Percentiles rank a stretch among this genome's conserved stretches.
phyloP scores from a whole-genome alignment of 2,329 filamentous ascomycete species.

The Botrytis paeoniae region DNA sequence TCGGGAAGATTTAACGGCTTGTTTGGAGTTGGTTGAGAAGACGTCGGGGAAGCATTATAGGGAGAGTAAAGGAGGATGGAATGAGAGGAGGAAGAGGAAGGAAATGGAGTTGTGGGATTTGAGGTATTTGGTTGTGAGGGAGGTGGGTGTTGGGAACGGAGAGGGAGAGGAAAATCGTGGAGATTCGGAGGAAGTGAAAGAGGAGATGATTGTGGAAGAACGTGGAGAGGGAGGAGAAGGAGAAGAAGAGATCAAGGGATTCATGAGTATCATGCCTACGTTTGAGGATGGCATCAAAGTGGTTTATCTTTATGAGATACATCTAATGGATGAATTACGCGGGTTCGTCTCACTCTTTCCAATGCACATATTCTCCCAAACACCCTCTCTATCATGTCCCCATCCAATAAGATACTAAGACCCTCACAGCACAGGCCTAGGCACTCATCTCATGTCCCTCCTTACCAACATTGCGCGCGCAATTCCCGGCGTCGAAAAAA shows the following conservation, averaged over 20 bases:
- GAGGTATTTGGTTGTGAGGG: constrained; percentile 63
- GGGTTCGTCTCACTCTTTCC: constrained; percentile 43
- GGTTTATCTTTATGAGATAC: constrained; percentile 77
- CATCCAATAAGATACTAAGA: neutral
- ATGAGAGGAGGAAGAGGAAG: constrained; percentile 53
- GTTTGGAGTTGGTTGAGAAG: constrained; percentile 55
- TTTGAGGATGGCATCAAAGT: constrained; percentile 64
- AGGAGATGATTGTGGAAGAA: neutral
- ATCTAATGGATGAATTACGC: constrained; percentile 56
- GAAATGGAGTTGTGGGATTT: constrained; percentile 69
- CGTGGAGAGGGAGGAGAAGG: constrained; percentile 9
- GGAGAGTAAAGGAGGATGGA: constrained; percentile 61
- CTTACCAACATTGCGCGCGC: constrained; percentile 52
- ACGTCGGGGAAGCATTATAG: constrained; percentile 66
- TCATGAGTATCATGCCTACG: constrained; percentile 70
- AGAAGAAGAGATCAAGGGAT: constrained; percentile 45
- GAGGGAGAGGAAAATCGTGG: neutral
- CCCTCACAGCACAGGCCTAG: constrained; percentile 57
- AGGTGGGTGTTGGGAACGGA: constrained; percentile 40
- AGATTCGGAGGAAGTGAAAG: neutral
- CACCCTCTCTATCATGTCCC: neutral
- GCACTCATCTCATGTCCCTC: constrained; percentile 55
- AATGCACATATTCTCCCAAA: neutral
- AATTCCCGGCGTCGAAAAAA: constrained; percentile 56
- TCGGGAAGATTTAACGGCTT: constrained; percentile 48